phyloP scores from a whole-genome alignment of 2,329 filamentous ascomycete genomes.

The Tolypocladium ophioglossoides region DNA sequence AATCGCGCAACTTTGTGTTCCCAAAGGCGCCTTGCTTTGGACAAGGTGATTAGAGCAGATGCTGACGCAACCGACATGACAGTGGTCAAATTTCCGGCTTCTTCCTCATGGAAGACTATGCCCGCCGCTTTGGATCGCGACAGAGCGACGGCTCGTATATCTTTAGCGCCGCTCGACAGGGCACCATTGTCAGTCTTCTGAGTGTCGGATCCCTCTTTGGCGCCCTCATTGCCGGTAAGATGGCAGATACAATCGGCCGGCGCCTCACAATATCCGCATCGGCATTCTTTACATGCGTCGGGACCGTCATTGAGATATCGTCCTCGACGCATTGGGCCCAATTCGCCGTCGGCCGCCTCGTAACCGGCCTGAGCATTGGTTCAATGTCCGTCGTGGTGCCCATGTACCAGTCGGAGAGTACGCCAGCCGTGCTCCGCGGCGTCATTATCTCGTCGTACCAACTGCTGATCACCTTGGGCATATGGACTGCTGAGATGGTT shows the following conservation, averaged over 20 bases:
- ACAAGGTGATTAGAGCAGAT: background rate
- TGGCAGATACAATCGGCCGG: constrained; percentile 52
- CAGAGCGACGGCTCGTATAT: constrained; percentile 25
- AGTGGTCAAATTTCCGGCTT: constrained; percentile 53
- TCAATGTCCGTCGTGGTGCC: constrained; percentile 53
- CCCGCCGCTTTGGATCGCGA: constrained; percentile 38
- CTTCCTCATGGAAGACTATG: constrained; percentile 48
- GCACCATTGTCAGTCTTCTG: constrained; percentile 51
- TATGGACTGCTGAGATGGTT: constrained; percentile 46
- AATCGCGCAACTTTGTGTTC: no score
- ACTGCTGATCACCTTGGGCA: constrained; percentile 59
- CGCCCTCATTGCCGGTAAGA: constrained; percentile 44
- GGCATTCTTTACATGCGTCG: constrained; percentile 52
- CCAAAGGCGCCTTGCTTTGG: background rate
- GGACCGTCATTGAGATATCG: constrained; percentile 53
- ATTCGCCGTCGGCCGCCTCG: constrained; percentile 51
- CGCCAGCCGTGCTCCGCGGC: constrained; percentile 53
- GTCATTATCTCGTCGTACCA: constrained; percentile 55
- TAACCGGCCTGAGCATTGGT: constrained; percentile 58
- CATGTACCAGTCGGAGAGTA: constrained; percentile 60
- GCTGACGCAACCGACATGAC: background rate
- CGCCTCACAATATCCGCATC: constrained; percentile 51
- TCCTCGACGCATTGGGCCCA: constrained; percentile 49
- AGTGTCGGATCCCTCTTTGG: constrained; percentile 50
- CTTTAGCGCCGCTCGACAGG: constrained; percentile 50